Base-by-base conservation (phyloP, 805 yeast species). In the Candida ponderosae region DNA sequence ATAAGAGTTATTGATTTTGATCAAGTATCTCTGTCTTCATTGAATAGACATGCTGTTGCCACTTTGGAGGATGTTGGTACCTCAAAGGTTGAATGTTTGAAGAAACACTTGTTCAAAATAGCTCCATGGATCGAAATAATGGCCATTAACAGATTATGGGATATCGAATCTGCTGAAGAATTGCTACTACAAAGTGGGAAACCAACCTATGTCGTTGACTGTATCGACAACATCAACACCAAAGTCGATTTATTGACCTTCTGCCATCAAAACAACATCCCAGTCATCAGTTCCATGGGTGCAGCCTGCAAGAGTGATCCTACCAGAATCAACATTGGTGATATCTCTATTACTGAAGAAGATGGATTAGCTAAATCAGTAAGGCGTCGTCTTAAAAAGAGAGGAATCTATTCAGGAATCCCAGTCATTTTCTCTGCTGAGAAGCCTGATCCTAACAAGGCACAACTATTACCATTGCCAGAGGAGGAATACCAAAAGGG, bases 301-400 rank as follows among this genome's bases (percentile, higher is more conserved):
- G 97, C 99, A 1, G 95, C 96, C 5, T 82, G 96, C 48, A 93
- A 93, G 58, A 81, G 95, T 36, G 99, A 93, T 56, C 94, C 97
- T 11, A 81, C 97, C 3, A 70, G 97, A 51, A 76, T 93, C 40
- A 84, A 87, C 54, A 72, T 93, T 31, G 88, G 88, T 26, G 99
- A 93, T 60, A 76, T 93, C 37, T 79, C 94, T 26, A 75, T 74
- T 36, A 85, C 98, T 0, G 90, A 84, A 51, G 99, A 93, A 59
- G 99, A 93, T 59, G 93, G 97, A 6, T 66, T 93, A 40, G 85
- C 96, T 13, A 74, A 95, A 43, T 66, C 90, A 0, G 95, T 88
- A 5, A 74, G 99, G 55, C 73, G 95, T 49, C 74, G 88, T 50
- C 70, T 93, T 48, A 82, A 87, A 57, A 75, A 79, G 53, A 70